Percentiles rank a stretch among this genome's conserved stretches.
phyloP scores from a whole-genome alignment of 2,329 filamentous ascomycete genomes.

The Talaromyces sp. region DNA sequence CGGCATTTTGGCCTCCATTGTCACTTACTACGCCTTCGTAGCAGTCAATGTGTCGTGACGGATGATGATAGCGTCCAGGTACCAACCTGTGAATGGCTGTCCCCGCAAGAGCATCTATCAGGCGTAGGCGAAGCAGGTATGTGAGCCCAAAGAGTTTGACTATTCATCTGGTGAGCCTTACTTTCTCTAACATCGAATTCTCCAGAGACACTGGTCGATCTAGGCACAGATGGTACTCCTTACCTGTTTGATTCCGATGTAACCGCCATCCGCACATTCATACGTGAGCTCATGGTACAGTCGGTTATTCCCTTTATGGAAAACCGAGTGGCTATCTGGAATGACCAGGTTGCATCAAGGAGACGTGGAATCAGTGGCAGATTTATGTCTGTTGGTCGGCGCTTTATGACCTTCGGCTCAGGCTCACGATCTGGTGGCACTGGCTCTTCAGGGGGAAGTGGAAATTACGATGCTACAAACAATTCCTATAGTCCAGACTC shows the following conservation, averaged over 20 bases:
- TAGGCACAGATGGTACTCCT: constrained; percentile 67
- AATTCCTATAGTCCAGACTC: constrained; percentile 84
- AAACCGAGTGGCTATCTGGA: constrained; percentile 86
- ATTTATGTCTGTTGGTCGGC: constrained; percentile 92
- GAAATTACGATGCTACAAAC: constrained; percentile 74
- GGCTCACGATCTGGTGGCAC: constrained; percentile 61
- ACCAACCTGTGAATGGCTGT: constrained; percentile 84
- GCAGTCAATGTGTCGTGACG: constrained; percentile 79
- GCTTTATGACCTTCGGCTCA: constrained; percentile 80
- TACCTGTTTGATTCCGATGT: constrained; percentile 93
- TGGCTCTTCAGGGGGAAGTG: constrained; percentile 47
- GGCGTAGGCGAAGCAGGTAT: constrained; percentile 68
- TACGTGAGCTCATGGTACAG: constrained; percentile 93
- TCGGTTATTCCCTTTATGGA: constrained; percentile 97
- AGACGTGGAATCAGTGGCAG: constrained; percentile 85
- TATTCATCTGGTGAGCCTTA: not conserved
- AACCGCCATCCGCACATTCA: constrained; percentile 82
- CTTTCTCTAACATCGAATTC: constrained; percentile 9
- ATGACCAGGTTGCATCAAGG: constrained; percentile 92
- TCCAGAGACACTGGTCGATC: constrained; percentile 52
- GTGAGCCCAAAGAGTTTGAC: constrained; percentile 2
- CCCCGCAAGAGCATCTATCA: constrained; percentile 79
- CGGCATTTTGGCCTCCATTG: constrained; percentile 96
- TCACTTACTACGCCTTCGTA: constrained; percentile 83
- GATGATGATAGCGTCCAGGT: constrained; percentile 88